Evolutionary conservation across 208 protist genomes (phyloP), one percentile per base, ranked within the genome.

Genomic region (Acanthamoeba rhysodes): DNA sequence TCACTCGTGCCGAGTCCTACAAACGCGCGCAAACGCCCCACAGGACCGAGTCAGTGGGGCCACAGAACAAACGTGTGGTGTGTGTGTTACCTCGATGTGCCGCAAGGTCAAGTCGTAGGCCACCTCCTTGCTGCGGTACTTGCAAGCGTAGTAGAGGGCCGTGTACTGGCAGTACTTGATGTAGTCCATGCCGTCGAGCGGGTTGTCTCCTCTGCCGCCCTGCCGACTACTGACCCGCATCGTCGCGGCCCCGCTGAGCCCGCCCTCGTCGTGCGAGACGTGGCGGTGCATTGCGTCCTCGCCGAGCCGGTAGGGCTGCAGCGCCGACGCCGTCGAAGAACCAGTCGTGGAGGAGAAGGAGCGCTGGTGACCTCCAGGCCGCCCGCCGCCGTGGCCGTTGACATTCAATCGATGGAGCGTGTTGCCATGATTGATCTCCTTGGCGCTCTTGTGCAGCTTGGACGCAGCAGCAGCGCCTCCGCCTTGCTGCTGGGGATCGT

Each of bases 141-240:
- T 94, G 91, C 91, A 87, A 48, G 59, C 91, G 59, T 94, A 78
- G 57, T 94, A 94, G 24, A 74, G 72, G 12, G 91, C 70, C 29
- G 91, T 94, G 59, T 94, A 94, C 72, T 94, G 91, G 29, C 72
- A 80, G 74, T 94, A 94, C 41, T 78, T 94, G 72, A 94, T 80
- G 72, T 78, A 94, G 53, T 85, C n/a, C 64, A 87, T 87, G 20
- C 78, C 78, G 7, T 92, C 78, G 85, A 74, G n/a, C 22, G 85
- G 53, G 50, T n/a, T 55, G 59, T 29, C 24, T 34, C 82, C 45
- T 9, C 82, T 9, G 45, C 0, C n/a, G 18, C 82, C 27, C 37
- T 32, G 74, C 18, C 70, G 29, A 0, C 66, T 14, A n/a, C 48
- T 27, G 20, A 6, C 34, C 41, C 27, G 41, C 34, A 85, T 62